Conservation (phyloP, 2,329 filamentous ascomycete genomes). For the Penicillium sp. region DNA sequence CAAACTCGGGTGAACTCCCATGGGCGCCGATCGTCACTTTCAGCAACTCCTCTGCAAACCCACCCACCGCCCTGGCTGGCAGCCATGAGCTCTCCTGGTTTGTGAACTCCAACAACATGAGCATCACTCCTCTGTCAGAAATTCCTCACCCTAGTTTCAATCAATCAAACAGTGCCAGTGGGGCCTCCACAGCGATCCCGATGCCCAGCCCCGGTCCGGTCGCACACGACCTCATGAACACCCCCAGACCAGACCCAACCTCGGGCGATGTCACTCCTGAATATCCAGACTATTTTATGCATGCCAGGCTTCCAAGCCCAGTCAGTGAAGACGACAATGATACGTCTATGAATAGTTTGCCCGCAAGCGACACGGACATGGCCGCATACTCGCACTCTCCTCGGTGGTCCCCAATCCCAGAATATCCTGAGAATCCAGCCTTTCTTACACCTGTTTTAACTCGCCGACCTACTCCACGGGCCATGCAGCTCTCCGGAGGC, state of each 20-base stretch:
- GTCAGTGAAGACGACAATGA: slow-evolving; percentile 37
- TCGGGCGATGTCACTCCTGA: neutral
- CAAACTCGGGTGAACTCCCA: neutral
- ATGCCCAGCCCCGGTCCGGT: neutral
- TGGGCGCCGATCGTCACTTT: neutral
- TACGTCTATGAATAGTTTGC: neutral
- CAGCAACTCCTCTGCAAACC: neutral
- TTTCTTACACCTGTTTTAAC: neutral
- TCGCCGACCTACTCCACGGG: neutral
- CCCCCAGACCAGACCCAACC: neutral
- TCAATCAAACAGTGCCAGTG: neutral
- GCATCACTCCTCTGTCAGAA: neutral
- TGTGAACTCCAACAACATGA: neutral
- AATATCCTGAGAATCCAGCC: neutral
- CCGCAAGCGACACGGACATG: neutral
- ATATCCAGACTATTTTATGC: neutral
- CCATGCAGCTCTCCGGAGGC: neutral
- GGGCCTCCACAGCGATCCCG: neutral
- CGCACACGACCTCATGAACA: neutral
- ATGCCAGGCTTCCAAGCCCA: slow-evolving; percentile 35
- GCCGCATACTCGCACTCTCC: neutral
- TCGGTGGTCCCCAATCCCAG: neutral
- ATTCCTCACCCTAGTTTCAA: neutral
- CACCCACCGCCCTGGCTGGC: neutral
- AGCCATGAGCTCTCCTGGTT: neutral